phyloP scores from a whole-genome alignment of 805 yeast species.

The Candida orba region DNA sequence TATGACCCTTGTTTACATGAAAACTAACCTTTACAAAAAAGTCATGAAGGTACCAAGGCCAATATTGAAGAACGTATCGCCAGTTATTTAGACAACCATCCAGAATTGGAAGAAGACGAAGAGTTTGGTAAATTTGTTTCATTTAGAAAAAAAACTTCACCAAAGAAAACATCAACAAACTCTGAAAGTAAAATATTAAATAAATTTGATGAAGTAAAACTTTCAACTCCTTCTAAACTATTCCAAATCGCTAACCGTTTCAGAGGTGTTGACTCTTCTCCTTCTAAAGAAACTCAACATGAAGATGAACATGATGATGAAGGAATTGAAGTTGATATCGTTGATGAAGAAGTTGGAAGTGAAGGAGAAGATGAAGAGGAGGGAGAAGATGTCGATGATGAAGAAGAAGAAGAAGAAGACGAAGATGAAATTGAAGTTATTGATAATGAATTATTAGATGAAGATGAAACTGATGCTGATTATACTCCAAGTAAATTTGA shows the following conservation, averaged over 20 bases:
- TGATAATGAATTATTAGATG: conserved; percentile 13
- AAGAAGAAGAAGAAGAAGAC: conserved; percentile 7
- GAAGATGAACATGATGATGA: conserved; percentile 12
- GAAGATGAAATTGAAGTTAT: conserved; percentile 6
- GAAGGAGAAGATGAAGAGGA: conserved; percentile 10
- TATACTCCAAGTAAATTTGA: conserved; percentile 8
- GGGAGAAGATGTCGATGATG: conserved; percentile 5
- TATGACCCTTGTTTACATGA: not conserved
- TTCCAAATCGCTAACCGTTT: conserved; percentile 16
- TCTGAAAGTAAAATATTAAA: too few species aligned
- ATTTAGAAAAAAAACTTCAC: conserved; percentile 24
- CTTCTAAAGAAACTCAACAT: conserved; percentile 12
- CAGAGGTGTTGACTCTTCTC: conserved; percentile 16
- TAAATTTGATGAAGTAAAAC: too few species aligned
- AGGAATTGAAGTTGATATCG: conserved; percentile 6
- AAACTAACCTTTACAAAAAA: too few species aligned
- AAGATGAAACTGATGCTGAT: conserved; percentile 12
- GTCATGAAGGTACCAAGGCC: conserved; percentile 25
- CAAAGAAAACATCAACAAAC: conserved; percentile 13
- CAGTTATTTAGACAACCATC: conserved; percentile 24
- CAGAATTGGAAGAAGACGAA: conserved; percentile 22
- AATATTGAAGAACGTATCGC: conserved; percentile 24
- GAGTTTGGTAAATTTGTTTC: conserved; percentile 20
- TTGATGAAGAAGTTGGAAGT: conserved; percentile 6
- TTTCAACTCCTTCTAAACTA: conserved; percentile 18